A percentile compares a stretch with the other conserved stretches of the same genome.
phyloP scores from a whole-genome alignment of 1,284 basidiomycete species.

The Moesziomyces sp. region DNA sequence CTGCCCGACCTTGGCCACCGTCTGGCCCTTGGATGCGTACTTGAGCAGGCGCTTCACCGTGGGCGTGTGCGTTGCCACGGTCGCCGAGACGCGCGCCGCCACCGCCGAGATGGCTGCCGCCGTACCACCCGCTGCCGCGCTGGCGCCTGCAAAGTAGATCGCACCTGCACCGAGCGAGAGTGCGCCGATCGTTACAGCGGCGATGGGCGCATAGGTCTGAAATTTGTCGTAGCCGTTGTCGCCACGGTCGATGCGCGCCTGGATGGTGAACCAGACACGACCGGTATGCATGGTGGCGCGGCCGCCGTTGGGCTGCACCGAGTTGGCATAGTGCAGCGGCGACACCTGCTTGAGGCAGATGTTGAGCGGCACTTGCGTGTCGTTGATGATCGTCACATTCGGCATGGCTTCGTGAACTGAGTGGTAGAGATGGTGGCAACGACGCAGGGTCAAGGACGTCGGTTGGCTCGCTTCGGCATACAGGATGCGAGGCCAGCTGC shows the following conservation, averaged over 20 bases:
- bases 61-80: slow-evolving; percentile 47
- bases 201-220: slow-evolving; percentile 55
- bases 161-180: slow-evolving; percentile 56
- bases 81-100: slow-evolving; percentile 39
- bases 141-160: slow-evolving; percentile 53
- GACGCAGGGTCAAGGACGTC: neutral
- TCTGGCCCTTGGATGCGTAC: slow-evolving; percentile 54
- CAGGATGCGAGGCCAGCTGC: neutral
- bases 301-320: slow-evolving; percentile 44
- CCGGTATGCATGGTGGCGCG: slow-evolving; percentile 46
- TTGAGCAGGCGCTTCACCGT: slow-evolving; percentile 51
- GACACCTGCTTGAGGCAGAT: slow-evolving; percentile 58
- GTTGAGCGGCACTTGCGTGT: slow-evolving; percentile 57
- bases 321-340: slow-evolving; percentile 58
- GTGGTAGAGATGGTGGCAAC: neutral
- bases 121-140: slow-evolving; percentile 47
- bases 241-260: slow-evolving; percentile 52
- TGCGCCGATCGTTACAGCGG: slow-evolving; percentile 48
- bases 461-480: neutral
- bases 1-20: slow-evolving; percentile 53
- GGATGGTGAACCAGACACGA: slow-evolving; percentile 59
- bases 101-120: slow-evolving; percentile 47
- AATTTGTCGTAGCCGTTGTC: slow-evolving; percentile 56
- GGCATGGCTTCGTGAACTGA: slow-evolving; percentile 35
- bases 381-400: slow-evolving; percentile 55